Evolutionary conservation across 768 basidiomycete species (phyloP).

Genomic region (Lactarius indigo): DNA sequence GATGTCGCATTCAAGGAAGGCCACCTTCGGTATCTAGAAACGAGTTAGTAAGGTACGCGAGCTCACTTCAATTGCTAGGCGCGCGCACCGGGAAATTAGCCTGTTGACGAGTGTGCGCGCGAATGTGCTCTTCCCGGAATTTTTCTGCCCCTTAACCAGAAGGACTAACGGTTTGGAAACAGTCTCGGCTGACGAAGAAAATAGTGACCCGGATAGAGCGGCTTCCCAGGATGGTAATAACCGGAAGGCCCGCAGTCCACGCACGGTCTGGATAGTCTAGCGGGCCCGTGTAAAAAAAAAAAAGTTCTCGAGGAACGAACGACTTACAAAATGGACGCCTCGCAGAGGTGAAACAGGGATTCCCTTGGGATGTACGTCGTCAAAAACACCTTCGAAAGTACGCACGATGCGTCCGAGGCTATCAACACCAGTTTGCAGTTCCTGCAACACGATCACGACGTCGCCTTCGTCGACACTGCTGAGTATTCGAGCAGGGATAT

Average conservation of each 20-base stretch:
- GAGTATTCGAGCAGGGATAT: conserved; percentile 24
- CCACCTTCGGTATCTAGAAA: conserved; percentile 68
- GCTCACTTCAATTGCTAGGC: neutral
- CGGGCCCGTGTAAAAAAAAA: conserved; percentile 21
- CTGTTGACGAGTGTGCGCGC: conserved; percentile 69
- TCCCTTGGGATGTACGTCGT: conserved; percentile 45
- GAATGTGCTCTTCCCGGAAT: conserved; percentile 89
- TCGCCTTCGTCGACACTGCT: conserved; percentile 22
- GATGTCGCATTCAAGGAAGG: conserved; percentile 87
- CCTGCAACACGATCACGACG: conserved; percentile 54
- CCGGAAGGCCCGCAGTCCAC: conserved; percentile 35
- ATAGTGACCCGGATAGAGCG: conserved; percentile 27
- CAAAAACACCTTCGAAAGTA: conserved; percentile 61
- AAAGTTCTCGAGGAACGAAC: neutral
- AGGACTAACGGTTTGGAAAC: conserved; percentile 2
- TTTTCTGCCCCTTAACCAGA: conserved; percentile 81
- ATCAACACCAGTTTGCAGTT: conserved; percentile 57
- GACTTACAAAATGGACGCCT: conserved; percentile 47
- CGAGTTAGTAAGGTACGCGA: neutral
- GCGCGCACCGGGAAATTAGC: conserved; percentile 53
- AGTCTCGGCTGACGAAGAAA: neutral
- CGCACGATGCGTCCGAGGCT: conserved; percentile 61
- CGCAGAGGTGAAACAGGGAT: conserved; percentile 43
- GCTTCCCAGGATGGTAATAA: conserved; percentile 38
- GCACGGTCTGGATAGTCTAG: conserved; percentile 31